Evolutionary conservation across 257 asterid species (phyloP).

Genomic region (Salvia splendens): DNA sequence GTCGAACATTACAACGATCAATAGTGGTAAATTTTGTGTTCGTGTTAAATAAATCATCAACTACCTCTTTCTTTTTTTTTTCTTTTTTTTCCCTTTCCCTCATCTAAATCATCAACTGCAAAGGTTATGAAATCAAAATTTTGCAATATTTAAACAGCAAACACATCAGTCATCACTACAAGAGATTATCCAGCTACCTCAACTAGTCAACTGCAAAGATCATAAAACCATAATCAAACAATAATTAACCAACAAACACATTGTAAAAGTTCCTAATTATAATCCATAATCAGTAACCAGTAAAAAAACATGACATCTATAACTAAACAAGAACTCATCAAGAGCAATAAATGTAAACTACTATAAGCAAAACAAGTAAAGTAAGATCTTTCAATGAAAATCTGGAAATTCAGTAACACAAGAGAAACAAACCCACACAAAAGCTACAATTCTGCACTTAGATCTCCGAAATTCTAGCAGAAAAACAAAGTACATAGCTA

Average conservation of each 20-base stretch:
- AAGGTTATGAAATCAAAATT: neutral
- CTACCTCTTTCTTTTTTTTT: no score
- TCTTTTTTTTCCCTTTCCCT: no score
- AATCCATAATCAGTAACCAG: neutral
- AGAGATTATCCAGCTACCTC: constrained; percentile 17
- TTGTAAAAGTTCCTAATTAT: neutral
- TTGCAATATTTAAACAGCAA: neutral
- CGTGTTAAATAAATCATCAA: neutral
- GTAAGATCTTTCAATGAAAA: neutral
- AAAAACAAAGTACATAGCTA: constrained; percentile 9
- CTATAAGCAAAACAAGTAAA: neutral
- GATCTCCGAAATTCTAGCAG: constrained; percentile 51
- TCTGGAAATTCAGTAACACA: constrained; percentile 14
- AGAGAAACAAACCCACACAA: constrained; percentile 10
- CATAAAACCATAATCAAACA: neutral
- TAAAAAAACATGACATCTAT: neutral
- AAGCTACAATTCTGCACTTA: constrained; percentile 30
- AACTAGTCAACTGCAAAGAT: neutral
- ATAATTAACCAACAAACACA: neutral
- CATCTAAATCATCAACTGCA: no score
- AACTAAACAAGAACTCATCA: constrained; percentile 23
- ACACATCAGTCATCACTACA: neutral
- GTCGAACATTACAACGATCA: neutral
- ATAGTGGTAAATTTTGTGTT: neutral
- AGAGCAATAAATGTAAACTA: neutral